These are phyloP conservation scores for Cadophora gregata DNA, from an alignment of 2,329 filamentous ascomycete species.

Conservation along the genomic window DNA sequence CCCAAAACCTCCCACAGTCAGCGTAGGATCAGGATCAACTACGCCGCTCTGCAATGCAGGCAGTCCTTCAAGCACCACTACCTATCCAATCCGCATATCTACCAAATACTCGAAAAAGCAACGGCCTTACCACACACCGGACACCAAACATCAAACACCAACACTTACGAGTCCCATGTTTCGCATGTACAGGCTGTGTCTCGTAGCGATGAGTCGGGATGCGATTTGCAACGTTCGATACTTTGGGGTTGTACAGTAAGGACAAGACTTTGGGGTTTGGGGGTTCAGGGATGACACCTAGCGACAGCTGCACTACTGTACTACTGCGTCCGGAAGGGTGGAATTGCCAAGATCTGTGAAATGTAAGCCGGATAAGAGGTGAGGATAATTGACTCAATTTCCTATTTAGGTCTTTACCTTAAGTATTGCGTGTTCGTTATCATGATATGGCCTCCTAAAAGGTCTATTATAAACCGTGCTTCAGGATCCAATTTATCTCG, in stretches of 20 bases:
- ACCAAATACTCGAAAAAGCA: neutral
- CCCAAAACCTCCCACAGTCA: neutral
- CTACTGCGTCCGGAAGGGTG: neutral
- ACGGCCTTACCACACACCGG: too few species aligned
- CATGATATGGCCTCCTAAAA: too few species aligned
- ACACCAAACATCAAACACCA: neutral
- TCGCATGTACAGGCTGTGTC: slow-evolving; percentile 9
- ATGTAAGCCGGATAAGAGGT: too few species aligned
- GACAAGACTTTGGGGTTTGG: neutral
- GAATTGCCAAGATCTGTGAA: too few species aligned
- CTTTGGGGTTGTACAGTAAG: neutral
- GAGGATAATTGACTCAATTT: too few species aligned
- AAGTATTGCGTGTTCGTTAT: too few species aligned
- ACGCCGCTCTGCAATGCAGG: neutral
- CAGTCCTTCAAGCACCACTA: neutral
- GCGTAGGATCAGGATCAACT: slow-evolving; percentile 1
- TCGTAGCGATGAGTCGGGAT: neutral
- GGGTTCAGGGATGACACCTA: neutral
- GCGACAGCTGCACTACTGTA: too few species aligned
- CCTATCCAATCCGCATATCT: neutral
- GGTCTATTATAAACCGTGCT: too few species aligned
- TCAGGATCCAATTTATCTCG: too few species aligned
- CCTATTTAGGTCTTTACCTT: too few species aligned
- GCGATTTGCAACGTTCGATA: slow-evolving; percentile 12
- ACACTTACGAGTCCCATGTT: slow-evolving; percentile 5